A percentile compares a stretch with the other conserved stretches of the same genome.
Evolutionary conservation across 768 basidiomycete genomes (phyloP).

Genomic region (Mrakia hoshinonis): DNA sequence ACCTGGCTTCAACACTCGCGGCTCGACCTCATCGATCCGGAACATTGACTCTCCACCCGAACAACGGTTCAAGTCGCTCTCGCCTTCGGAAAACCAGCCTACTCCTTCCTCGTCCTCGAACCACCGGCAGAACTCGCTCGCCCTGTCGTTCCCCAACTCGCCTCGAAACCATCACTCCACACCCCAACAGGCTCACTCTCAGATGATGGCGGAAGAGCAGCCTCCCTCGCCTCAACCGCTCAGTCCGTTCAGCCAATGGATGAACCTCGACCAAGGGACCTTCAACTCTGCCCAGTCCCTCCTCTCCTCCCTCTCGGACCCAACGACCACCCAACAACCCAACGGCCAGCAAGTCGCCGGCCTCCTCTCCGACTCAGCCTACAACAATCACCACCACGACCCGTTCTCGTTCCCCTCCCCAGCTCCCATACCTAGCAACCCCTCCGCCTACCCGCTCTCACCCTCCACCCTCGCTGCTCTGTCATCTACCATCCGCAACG

Average conservation of each 20-base stretch:
- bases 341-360: background rate
- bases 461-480: constrained; percentile 7
- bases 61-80: constrained; percentile 5
- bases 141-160: background rate
- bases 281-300: background rate
- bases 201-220: background rate
- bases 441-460: constrained; percentile 7
- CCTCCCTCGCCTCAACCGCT: constrained; percentile 9
- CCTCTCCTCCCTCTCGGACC: background rate
- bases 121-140: background rate
- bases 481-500: constrained; percentile 12
- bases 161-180: background rate
- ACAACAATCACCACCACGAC: background rate
- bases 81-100: background rate
- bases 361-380: constrained; percentile 6
- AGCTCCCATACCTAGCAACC: background rate
- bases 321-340: background rate
- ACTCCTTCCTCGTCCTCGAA: constrained; percentile 1
- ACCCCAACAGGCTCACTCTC: background rate
- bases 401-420: background rate
- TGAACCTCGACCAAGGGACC: constrained; percentile 9
- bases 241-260: constrained; percentile 17
- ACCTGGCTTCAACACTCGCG: background rate
- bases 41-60: constrained; percentile 8
- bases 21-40: background rate